phyloP scores from a whole-genome alignment of 2,329 filamentous ascomycete genomes.

The Pseudogymnoascus destructans region DNA sequence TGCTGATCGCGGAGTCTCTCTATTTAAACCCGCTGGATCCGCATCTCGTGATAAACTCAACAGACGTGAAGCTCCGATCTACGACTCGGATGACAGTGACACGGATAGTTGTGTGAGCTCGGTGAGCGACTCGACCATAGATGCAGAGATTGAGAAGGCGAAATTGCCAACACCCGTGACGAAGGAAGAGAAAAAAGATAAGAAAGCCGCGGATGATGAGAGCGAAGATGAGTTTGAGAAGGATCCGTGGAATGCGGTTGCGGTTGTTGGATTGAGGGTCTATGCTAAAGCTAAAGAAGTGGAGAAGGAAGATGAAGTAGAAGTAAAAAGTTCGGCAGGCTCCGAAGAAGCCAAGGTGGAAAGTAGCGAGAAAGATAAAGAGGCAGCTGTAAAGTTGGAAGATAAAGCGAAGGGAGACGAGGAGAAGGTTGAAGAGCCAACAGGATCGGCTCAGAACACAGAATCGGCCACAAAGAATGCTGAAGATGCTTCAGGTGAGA shows the following conservation, averaged over 20 bases:
- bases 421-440: conserved; percentile 12
- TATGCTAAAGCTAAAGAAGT: conserved; percentile 37
- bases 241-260: conserved; percentile 50
- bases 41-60: background rate
- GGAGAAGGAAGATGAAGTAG: conserved; percentile 15
- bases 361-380: conserved; percentile 14
- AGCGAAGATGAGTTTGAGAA: conserved; percentile 42
- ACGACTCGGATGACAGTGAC: background rate
- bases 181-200: conserved; percentile 6
- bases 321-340: conserved; percentile 14
- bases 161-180: background rate
- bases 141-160: conserved; percentile 4
- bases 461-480: background rate
- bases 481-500: background rate
- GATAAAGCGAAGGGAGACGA: conserved; percentile 18
- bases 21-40: background rate
- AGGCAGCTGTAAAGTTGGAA: conserved; percentile 12
- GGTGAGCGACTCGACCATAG: conserved; percentile 1
- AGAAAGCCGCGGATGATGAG: conserved; percentile 25
- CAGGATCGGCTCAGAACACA: background rate
- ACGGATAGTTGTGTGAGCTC: conserved; percentile 4
- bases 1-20: background rate
- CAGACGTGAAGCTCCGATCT: background rate
- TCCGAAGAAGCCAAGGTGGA: conserved; percentile 18
- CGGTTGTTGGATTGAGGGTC: conserved; percentile 46